Conservation (phyloP, 2,329 filamentous ascomycete species). For the Blastomyces parvus region DNA sequence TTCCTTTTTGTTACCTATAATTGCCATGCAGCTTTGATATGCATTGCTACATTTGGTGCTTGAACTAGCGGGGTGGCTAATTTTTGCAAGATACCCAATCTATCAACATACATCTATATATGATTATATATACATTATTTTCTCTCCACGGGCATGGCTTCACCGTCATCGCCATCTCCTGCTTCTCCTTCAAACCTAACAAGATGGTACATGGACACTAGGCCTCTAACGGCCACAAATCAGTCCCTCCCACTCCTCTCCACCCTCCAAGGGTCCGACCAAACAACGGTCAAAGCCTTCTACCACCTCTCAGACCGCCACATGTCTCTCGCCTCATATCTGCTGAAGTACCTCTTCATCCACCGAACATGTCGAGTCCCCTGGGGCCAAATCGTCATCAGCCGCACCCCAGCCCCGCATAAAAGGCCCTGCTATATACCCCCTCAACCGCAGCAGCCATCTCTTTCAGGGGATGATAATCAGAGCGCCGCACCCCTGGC, state of each 20-base stretch:
- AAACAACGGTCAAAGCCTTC: constrained; percentile 41
- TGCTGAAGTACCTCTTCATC: constrained; percentile 54
- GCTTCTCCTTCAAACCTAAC: constrained; percentile 21
- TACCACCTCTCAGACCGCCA: constrained; percentile 48
- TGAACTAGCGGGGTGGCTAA: not conserved
- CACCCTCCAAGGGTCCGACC: constrained; percentile 40
- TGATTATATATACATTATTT: not conserved
- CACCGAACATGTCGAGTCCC: constrained; percentile 46
- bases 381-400: constrained; percentile 49
- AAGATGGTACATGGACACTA: constrained; percentile 39
- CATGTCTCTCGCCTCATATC: constrained; percentile 52
- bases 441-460: constrained; percentile 14
- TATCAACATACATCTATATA: not conserved
- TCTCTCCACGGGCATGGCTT: constrained; percentile 3
- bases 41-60: not conserved
- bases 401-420: constrained; percentile 41
- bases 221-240: constrained; percentile 25
- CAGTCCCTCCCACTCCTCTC: constrained; percentile 31
- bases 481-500: not conserved
- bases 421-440: constrained; percentile 45
- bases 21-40: not conserved
- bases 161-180: constrained; percentile 7
- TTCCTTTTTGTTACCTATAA: not conserved
- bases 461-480: not conserved
- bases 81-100: too few relatives aligned